These are phyloP conservation scores for Fermentozyma sake DNA, from an alignment of 1,139 yeast genomes.

Conservation along the genomic window DNA sequence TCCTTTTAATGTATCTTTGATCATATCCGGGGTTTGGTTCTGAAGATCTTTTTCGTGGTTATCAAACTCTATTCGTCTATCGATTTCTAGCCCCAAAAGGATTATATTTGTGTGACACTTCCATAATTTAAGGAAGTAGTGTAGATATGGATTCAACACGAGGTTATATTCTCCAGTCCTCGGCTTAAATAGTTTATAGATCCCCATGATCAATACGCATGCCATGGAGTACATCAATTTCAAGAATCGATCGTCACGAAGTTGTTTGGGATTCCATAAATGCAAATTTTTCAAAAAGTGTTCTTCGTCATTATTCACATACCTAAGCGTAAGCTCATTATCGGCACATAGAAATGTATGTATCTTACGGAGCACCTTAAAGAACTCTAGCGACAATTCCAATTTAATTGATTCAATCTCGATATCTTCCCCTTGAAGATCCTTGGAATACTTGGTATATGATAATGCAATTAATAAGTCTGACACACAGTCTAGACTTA, in stretches of 20 bases:
- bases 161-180: constrained; percentile 28
- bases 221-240: constrained; percentile 49
- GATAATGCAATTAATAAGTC: constrained; percentile 47
- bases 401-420: constrained; percentile 25
- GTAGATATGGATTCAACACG: constrained; percentile 56
- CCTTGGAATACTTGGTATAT: constrained; percentile 12
- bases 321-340: constrained; percentile 43
- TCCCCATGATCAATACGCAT: constrained; percentile 46
- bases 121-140: constrained; percentile 56
- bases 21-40: constrained; percentile 44
- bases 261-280: constrained; percentile 49
- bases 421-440: constrained; percentile 9
- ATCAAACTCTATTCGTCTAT: constrained; percentile 52
- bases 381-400: constrained; percentile 35
- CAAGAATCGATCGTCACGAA: constrained; percentile 18
- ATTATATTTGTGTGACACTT: constrained; percentile 57
- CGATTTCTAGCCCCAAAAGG: constrained; percentile 57
- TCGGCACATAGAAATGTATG: constrained; percentile 39
- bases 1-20: constrained; percentile 56
- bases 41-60: constrained; percentile 23
- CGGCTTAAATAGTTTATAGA: constrained; percentile 47
- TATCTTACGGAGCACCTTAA: constrained; percentile 39
- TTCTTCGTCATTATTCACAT: constrained; percentile 40
- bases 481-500: constrained; percentile 53
- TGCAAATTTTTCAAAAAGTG: constrained; percentile 38